Percentiles rank a stretch among this genome's conserved stretches.
phyloP scores from a whole-genome alignment of 345 rosid genomes.

The Salix udensis region DNA sequence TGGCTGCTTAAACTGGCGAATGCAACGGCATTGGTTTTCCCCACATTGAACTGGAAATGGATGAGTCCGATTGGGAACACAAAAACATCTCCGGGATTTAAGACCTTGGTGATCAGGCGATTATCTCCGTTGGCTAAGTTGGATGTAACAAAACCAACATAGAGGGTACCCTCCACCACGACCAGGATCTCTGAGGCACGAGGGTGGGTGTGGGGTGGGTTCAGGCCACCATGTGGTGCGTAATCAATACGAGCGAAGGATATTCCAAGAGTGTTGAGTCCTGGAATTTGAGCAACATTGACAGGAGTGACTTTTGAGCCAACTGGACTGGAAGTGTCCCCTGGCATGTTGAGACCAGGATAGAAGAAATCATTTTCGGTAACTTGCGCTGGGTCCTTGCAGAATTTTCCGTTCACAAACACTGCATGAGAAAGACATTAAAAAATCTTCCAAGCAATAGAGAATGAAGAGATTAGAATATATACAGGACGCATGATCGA shows the following conservation, averaged over 20 bases:
- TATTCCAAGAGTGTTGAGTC: constrained; percentile 17
- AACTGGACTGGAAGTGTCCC: neutral
- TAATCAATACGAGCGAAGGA: neutral
- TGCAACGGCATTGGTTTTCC: neutral
- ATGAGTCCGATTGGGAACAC: constrained; percentile 10
- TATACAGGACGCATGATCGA: no score
- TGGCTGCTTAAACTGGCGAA: constrained; percentile 5
- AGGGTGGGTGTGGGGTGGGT: no score
- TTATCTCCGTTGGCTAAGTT: neutral
- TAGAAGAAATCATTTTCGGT: neutral
- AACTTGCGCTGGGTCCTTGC: constrained; percentile 9
- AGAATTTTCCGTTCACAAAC: constrained; percentile 6
- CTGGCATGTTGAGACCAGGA: neutral
- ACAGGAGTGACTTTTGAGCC: neutral
- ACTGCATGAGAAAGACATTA: neutral
- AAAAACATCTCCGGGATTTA: constrained; percentile 7
- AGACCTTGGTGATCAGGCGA: constrained; percentile 8
- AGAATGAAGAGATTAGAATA: neutral
- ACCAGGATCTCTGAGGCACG: no score
- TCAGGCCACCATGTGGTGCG: no score
- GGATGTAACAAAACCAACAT: no score
- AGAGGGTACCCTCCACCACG: no score
- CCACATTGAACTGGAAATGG: constrained; percentile 3
- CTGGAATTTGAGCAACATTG: neutral
- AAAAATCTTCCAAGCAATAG: neutral